A percentile compares a stretch with the other conserved stretches of the same genome.
Evolutionary conservation across 495 filamentous ascomycete genomes (phyloP).

Genomic region (Pseudomonodictys pantanalensis): DNA sequence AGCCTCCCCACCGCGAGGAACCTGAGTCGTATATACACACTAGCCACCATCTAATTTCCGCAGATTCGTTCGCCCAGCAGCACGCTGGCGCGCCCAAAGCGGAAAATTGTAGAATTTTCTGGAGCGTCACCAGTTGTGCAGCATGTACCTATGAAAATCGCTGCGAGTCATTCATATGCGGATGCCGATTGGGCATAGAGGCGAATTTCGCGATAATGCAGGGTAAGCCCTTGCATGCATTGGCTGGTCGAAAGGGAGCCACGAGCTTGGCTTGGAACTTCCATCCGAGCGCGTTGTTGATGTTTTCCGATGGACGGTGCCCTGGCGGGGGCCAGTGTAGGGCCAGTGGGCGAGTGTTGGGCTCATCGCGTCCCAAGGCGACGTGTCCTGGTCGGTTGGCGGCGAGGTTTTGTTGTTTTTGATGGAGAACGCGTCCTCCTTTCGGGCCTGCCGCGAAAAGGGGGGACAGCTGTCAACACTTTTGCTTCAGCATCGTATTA

Average conservation of each 20-base stretch:
- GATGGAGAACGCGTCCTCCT: no score
- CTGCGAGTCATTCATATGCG: background rate
- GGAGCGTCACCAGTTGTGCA: background rate
- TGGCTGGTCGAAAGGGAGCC: background rate
- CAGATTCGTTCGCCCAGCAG: conserved; percentile 10
- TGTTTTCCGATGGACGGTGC: background rate
- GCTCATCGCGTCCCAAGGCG: no score
- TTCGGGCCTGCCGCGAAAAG: no score
- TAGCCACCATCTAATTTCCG: conserved; percentile 16
- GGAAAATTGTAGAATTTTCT: conserved; percentile 2
- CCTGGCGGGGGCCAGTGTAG: background rate
- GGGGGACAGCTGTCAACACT: no score
- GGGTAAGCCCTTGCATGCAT: background rate
- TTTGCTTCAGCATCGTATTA: no score
- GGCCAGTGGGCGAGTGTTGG: background rate
- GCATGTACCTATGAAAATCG: background rate
- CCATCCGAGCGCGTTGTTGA: background rate
- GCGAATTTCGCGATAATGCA: background rate
- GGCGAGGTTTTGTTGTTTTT: no score
- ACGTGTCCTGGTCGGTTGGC: no score
- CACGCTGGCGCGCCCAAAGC: background rate
- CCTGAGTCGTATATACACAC: no score
- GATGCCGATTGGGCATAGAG: background rate
- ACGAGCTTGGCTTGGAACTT: no score
- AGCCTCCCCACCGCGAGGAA: no score